phyloP scores from a whole-genome alignment of 805 yeast species.

The Lipomyces chichibuensis region DNA sequence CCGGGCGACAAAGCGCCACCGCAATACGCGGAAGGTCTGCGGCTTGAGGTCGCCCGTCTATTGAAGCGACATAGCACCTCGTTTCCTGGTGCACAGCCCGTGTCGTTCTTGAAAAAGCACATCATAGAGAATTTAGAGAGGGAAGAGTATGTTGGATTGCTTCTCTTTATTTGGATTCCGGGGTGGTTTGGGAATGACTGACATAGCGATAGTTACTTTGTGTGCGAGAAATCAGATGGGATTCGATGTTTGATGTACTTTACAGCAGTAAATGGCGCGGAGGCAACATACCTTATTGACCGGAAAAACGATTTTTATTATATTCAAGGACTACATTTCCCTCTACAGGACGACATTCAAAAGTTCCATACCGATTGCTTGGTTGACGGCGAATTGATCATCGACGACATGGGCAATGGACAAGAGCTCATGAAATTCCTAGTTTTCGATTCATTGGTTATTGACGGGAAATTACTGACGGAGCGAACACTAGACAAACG shows the following conservation, averaged over 20 bases:
- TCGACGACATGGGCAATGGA: constrained; percentile 55
- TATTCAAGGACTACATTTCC: constrained; percentile 80
- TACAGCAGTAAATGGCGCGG: constrained; percentile 72
- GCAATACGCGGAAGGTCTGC: constrained; percentile 67
- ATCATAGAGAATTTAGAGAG: constrained; percentile 60
- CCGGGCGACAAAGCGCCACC: constrained; percentile 84
- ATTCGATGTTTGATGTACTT: constrained; percentile 74
- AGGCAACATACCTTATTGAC: constrained; percentile 85
- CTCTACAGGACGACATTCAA: constrained; percentile 53
- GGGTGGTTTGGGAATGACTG: neutral
- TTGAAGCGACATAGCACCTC: constrained; percentile 57
- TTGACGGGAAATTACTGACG: constrained; percentile 73
- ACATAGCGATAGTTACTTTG: constrained; percentile 57
- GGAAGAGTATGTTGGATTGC: constrained; percentile 54
- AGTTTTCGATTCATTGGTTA: constrained; percentile 87
- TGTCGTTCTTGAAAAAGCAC: constrained; percentile 80
- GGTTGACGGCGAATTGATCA: constrained; percentile 91
- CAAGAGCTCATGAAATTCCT: constrained; percentile 70
- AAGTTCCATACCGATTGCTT: constrained; percentile 83
- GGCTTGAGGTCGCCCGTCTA: constrained; percentile 66
- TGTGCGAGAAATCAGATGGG: constrained; percentile 96
- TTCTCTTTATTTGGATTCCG: neutral
- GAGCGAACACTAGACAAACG: constrained; percentile 76
- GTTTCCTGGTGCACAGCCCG: constrained; percentile 88
- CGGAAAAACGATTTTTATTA: constrained; percentile 84